Conservation (phyloP, 2,329 filamentous ascomycete species). For the Paraphoma chrysanthemicola region DNA sequence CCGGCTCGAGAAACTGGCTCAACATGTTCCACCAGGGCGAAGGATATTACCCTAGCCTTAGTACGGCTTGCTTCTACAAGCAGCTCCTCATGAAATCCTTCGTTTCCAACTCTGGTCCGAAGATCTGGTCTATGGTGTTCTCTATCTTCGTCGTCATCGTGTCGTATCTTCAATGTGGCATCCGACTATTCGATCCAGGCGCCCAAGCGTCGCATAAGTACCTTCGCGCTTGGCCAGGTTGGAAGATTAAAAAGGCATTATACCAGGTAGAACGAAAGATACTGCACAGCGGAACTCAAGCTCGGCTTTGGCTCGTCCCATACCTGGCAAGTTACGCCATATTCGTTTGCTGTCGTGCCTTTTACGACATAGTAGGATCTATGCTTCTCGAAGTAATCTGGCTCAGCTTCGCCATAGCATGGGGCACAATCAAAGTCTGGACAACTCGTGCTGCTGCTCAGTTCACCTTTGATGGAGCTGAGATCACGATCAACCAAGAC, state of each 20-base stretch:
- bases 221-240: conserved; percentile 20
- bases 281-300: conserved; percentile 1
- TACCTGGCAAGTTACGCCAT: conserved; percentile 16
- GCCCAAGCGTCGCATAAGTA: conserved; percentile 16
- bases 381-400: conserved; percentile 34
- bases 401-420: conserved; percentile 32
- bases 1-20: conserved; percentile 29
- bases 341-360: conserved; percentile 15
- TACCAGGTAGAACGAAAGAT: conserved; percentile 14
- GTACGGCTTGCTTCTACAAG: conserved; percentile 25
- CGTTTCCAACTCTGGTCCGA: conserved; percentile 11
- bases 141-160: conserved; percentile 25
- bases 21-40: conserved; percentile 18
- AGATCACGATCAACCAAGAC: conserved; percentile 14
- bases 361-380: conserved; percentile 25
- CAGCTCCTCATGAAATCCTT: conserved; percentile 18
- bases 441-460: conserved; percentile 16
- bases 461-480: conserved; percentile 12
- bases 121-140: conserved; percentile 33
- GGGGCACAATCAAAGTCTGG: conserved; percentile 35
- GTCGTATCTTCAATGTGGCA: conserved; percentile 27
- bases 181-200: conserved; percentile 26
- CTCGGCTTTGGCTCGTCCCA: conserved; percentile 8
- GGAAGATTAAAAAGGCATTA: conserved; percentile 16
- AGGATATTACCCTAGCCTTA: conserved; percentile 28